These are phyloP conservation scores for Chamaenerion angustifolium DNA, from an alignment of 345 rosid genomes.

Conservation along the genomic window DNA sequence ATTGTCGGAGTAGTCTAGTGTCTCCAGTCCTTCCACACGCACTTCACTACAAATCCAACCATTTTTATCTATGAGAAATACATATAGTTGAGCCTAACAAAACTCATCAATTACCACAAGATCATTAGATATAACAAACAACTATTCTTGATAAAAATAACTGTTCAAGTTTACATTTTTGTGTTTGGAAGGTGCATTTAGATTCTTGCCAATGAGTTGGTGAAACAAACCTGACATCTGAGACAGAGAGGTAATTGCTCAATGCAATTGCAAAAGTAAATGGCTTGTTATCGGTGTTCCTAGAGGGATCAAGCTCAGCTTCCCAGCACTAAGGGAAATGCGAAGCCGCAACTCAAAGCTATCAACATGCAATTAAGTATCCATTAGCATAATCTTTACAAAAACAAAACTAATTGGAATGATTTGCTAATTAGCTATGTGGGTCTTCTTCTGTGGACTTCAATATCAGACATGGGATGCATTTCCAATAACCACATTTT, in stretches of 20 bases:
- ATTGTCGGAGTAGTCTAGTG: conserved; percentile 84
- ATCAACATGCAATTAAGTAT: conserved; percentile 12
- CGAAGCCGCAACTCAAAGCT: conserved; percentile 92
- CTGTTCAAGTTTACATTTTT: no score
- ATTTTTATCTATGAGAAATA: no score
- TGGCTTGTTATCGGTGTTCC: conserved; percentile 69
- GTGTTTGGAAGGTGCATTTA: no score
- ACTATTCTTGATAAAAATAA: background rate
- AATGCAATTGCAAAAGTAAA: conserved; percentile 70
- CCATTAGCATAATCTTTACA: no score
- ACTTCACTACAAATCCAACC: conserved; percentile 94
- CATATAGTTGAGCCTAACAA: no score
- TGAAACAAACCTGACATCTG: conserved; percentile 71
- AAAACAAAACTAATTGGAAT: no score
- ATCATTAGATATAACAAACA: background rate
- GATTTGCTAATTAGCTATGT: no score
- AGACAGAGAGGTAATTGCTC: conserved; percentile 66
- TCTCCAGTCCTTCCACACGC: conserved; percentile 95
- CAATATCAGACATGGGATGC: conserved; percentile 56
- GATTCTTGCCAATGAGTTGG: background rate
- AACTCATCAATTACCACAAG: conserved; percentile 1
- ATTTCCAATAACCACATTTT: no score
- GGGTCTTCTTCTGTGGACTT: conserved; percentile 62
- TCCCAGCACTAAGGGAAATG: conserved; percentile 55
- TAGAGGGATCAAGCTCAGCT: conserved; percentile 79